Percentiles rank a stretch among this genome's conserved stretches.
These are phyloP conservation scores for Spinacia oleracea DNA, from an alignment of 179 eudicot genomes.

Conservation along the genomic window DNA sequence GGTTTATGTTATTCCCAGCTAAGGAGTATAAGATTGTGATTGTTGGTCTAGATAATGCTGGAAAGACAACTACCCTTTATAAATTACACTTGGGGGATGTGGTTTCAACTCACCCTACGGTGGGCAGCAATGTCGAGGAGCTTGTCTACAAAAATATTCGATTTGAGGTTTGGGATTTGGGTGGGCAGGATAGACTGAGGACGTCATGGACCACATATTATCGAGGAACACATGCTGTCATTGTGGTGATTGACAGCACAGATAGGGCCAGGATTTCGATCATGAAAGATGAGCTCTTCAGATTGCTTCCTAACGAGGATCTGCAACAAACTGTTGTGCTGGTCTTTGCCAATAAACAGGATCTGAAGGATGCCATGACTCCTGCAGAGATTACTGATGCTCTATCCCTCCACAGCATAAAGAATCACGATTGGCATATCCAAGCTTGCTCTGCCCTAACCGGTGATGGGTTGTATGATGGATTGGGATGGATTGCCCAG, in stretches of 20 bases:
- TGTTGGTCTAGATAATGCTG: constrained; percentile 97
- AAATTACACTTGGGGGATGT: constrained; percentile 96
- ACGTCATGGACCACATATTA: constrained; percentile 98
- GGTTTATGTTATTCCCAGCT: constrained; percentile 99
- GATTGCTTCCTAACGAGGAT: constrained; percentile 82
- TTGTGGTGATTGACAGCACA: constrained; percentile 95
- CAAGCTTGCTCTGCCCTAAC: constrained; percentile 87
- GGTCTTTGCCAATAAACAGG: constrained; percentile 93
- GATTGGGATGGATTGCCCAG: constrained; percentile 96
- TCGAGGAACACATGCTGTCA: constrained; percentile 94
- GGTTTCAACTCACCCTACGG: constrained; percentile 95
- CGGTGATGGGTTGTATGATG: constrained; percentile 97
- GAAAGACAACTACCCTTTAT: constrained; percentile 97
- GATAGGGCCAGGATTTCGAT: constrained; percentile 85
- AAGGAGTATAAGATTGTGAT: constrained; percentile 97
- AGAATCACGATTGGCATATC: constrained; percentile 97
- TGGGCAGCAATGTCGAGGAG: constrained; percentile 98
- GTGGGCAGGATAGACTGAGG: constrained; percentile 94
- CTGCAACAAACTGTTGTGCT: constrained; percentile 75
- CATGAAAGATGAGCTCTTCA: constrained; percentile 90
- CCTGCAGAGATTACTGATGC: constrained; percentile 97
- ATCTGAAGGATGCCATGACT: constrained; percentile 87
- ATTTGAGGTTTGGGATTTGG: constrained; percentile 99
- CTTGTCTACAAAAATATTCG: constrained; percentile 95
- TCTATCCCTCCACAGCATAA: constrained; percentile 86